Conservation (phyloP, 2,329 filamentous ascomycete species). For the Lasiodiplodia theobromae region DNA sequence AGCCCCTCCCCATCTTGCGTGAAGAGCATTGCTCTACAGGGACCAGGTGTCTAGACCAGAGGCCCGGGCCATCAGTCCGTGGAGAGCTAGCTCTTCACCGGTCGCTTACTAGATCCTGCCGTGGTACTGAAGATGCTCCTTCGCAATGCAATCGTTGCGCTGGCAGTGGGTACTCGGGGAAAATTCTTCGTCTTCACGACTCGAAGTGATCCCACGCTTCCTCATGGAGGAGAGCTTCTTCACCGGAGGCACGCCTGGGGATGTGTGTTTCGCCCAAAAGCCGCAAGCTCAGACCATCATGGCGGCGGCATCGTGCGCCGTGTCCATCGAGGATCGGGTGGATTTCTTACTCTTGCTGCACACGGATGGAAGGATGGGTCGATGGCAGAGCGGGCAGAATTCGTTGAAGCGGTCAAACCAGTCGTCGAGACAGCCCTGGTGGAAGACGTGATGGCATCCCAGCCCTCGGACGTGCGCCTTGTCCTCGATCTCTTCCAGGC, state of each 20-base stretch:
- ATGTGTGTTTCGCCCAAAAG: not conserved
- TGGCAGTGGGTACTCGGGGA: conserved; percentile 19
- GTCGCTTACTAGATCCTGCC: conserved; percentile 16
- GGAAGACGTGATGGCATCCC: conserved; percentile 46
- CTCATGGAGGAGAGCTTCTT: not conserved
- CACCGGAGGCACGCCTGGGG: not conserved
- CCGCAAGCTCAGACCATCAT: conserved; percentile 26
- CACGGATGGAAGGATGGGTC: conserved; percentile 42
- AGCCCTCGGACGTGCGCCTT: conserved; percentile 45
- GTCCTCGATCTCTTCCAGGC: conserved; percentile 45
- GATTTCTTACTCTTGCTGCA: conserved; percentile 12
- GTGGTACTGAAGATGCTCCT: conserved; percentile 4
- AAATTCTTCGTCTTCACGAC: conserved; percentile 16
- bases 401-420: conserved; percentile 48
- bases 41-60: conserved; percentile 5
- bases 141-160: conserved; percentile 1
- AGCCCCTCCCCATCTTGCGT: conserved; percentile 15
- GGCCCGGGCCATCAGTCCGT: conserved; percentile 5
- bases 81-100: conserved; percentile 13
- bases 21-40: conserved; percentile 3
- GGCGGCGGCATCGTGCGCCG: conserved; percentile 17
- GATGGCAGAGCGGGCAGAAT: conserved; percentile 48
- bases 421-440: conserved; percentile 46
- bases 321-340: conserved; percentile 15
- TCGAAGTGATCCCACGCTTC: not conserved